Evolutionary conservation across 1,284 basidiomycete species (phyloP), one percentile per base, ranked within the genome.

Genomic region (Butyriboletus regius): DNA sequence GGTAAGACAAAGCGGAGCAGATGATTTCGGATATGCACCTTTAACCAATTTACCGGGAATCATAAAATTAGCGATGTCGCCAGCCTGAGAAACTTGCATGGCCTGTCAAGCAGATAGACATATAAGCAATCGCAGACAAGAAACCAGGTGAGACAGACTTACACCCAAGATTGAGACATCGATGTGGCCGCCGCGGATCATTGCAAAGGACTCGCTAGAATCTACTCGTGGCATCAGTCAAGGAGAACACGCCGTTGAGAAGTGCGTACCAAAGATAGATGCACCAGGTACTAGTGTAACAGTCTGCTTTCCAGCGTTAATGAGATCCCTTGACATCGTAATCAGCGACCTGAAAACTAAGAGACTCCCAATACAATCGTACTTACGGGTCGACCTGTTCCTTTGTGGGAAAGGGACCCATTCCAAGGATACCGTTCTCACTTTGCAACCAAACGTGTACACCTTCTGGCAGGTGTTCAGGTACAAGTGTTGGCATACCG

Each of bases 11-110:
- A 40, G 43, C 20, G 22, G 17, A 33, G 14, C 18, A 5, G 15
- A 32, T 8, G n/a, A 15, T 18, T 39, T 43, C 37, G 10, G 37
- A 29, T 44, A 41, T 68, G 33, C 55, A 77, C 88, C 87, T 75
- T 89, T 91, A 46, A 91, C 81, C 63, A 92, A 79, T 71, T 94
- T 92, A 29, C 91, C 90, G 14, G 93, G 93, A 59, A 97, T 91
- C 92, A 96, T 97, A 68, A 91, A 98, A 75, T 98, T 98, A 45
- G 95, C 94, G 54, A 98, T 86, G 66, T 98, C 93, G 52, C 94
- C 95, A 20, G 83, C 83, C 58, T 87, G 82, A 2, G 91, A 91
- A 44, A 97, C 93, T 76, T 98, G 86, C 83, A 98, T 91, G 3
- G 94, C 92, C 86, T 89, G 51, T 34, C 35, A 10, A 51, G 52